Evolutionary conservation across 306 rosid species (phyloP), one percentile per base, ranked within the genome.

Genomic region (Notholithocarpus densiflorus): DNA sequence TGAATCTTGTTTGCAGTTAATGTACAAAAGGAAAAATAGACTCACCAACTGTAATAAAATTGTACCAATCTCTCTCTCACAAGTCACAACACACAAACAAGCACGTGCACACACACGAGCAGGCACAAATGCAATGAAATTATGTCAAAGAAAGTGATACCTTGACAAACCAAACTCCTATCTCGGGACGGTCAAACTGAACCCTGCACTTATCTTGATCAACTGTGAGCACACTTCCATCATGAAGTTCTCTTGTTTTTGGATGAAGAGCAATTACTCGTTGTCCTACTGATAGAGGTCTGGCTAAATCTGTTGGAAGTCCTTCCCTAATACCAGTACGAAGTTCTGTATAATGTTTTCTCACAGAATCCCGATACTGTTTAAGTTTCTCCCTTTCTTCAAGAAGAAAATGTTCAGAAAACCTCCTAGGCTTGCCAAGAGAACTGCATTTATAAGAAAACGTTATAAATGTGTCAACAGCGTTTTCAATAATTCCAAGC

Each of bases 351-450:
- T 95, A 95, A 85, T 91, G 93, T 75, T 88, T 82, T 86, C 98
- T 89, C 68, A 92, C 98, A 55, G 94, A 89, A 77, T 90, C 97
- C 57, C 98, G 89, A 74, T 92, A 95, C 73, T 86, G 90, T 79
- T 87, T 80, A 72, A 95, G 98, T 79, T 95, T 95, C 68, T 87
- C 91, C 73, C 94, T 88, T 88, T 95, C 98, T 85, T 87, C 94
- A 57, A 1, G 29, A 23, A 95, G 92, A 81, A 91, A 95, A 64
- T 82, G 89, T 66, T 91, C 93, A 70, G 97, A 95, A 86, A 95
- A 91, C 87, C 98, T 89, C 77, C 98, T 92, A 80, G 98, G 98
- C 87, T 88, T 95, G 53, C 98, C 98, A 75, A 95, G 98, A 80
- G 97, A 92, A 80, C 98, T 95, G 89, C 92, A 85, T 65, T 72